Evolutionary conservation across 805 yeast genomes (phyloP), one percentile per base, ranked within the genome.

Genomic region (Suhomyces sp.): DNA sequence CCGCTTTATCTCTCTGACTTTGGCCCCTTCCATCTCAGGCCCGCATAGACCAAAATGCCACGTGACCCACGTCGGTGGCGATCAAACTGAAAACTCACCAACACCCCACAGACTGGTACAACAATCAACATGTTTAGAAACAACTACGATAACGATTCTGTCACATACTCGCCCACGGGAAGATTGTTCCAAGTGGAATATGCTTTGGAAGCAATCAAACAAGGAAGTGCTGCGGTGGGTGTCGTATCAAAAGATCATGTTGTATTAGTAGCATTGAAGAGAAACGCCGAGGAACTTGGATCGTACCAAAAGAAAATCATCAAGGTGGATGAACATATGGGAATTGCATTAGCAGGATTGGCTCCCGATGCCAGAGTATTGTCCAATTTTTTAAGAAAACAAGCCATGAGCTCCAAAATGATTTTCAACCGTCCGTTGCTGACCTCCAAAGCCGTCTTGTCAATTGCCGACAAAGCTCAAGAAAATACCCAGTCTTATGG

Each of bases 291-390:
- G 71, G 98, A 94, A 69, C 79, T 94, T 58, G 97, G 99, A 24
- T 90, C 97, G 41, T 94, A 92, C 71, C 99, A 94, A 69, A 90
- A 89, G 79, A 94, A 94, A 69, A 80, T 94, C 63, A 87, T 93
- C 68, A 86, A 88, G 67, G 86, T 96, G 53, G 99, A 94, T 69
- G 87, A 86, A 56, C 98, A 94, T 69, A 73, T 94, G 80, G 99
- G 98, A 33, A 80, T 94, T 58, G 97, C 97, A 0, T 79, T 94
- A 52, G 97, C 99, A 1, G 99, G 99, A 8, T 82, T 94, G 64
- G 97, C 98, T 0, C 98, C 99, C 15, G 99, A 94, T 68, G 99
- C 98, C 23, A 81, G 99, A 60, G 96, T 94, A 38, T 79, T 94
- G 61, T 86, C 96, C 48, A 94, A 90, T 67, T 92, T 78, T 71